These are phyloP conservation scores for Solanum hybrid DNA, from an alignment of 305 asterid genomes.

Conservation along the genomic window DNA sequence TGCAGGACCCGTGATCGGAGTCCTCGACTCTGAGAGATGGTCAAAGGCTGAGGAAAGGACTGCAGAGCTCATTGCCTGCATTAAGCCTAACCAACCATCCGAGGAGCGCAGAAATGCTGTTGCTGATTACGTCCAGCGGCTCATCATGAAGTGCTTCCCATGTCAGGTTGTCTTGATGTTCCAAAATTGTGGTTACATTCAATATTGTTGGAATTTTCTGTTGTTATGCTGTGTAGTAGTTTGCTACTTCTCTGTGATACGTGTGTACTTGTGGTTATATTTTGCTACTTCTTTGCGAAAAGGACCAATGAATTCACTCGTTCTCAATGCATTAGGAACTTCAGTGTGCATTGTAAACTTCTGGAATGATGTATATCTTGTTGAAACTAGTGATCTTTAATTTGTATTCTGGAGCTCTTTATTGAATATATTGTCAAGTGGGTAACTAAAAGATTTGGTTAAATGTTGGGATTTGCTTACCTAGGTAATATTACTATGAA, in stretches of 20 bases:
- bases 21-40: slow-evolving; percentile 71
- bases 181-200: background rate
- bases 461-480: background rate
- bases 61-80: slow-evolving; percentile 81
- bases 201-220: background rate
- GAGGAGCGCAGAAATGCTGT: slow-evolving; percentile 92
- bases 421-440: background rate
- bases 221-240: background rate
- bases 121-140: slow-evolving; percentile 79
- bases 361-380: background rate
- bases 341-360: background rate
- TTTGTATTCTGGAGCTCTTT: background rate
- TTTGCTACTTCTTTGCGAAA: background rate
- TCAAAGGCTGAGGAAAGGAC: slow-evolving; percentile 82
- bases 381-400: background rate
- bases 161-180: slow-evolving; percentile 58
- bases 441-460: background rate
- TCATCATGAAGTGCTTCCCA: slow-evolving; percentile 73
- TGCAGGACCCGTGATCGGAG: slow-evolving; percentile 50
- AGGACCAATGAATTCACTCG: background rate
- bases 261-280: background rate
- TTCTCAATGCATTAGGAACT: slow-evolving; percentile 1
- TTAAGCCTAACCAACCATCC: slow-evolving; percentile 77
- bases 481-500: background rate
- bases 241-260: background rate